phyloP scores from a whole-genome alignment of 805 yeast genomes.

The Kodamaea fukazawae region DNA sequence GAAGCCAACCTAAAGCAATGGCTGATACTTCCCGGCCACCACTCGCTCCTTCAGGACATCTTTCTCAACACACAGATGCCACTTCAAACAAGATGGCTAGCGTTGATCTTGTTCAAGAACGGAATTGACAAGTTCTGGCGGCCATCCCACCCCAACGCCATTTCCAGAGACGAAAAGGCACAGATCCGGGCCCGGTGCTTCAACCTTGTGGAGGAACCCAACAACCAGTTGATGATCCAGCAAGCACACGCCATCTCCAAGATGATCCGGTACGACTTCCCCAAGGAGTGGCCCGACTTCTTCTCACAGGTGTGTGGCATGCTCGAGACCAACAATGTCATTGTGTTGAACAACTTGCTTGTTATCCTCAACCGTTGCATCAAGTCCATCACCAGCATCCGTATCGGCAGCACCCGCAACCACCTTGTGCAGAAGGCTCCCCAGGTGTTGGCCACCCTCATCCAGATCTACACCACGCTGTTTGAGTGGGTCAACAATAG shows the following conservation, averaged over 20 bases:
- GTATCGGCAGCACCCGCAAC: slow-evolving; percentile 79
- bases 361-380: slow-evolving; percentile 73
- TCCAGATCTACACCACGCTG: slow-evolving; percentile 55
- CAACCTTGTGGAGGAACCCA: slow-evolving; percentile 60
- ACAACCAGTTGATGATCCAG: slow-evolving; percentile 73
- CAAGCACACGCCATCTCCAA: slow-evolving; percentile 80
- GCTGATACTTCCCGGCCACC: slow-evolving; percentile 64
- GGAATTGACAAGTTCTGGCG: slow-evolving; percentile 88
- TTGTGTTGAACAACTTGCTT: slow-evolving; percentile 60
- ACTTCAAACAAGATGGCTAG: slow-evolving; percentile 76
- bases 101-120: slow-evolving; percentile 83
- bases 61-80: slow-evolving; percentile 61
- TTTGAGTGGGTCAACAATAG: slow-evolving; percentile 59
- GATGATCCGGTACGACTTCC: slow-evolving; percentile 82
- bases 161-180: slow-evolving; percentile 62
- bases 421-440: slow-evolving; percentile 75
- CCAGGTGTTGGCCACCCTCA: slow-evolving; percentile 54
- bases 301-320: slow-evolving; percentile 59
- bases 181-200: slow-evolving; percentile 61
- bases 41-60: slow-evolving; percentile 50
- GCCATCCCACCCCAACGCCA: slow-evolving; percentile 51
- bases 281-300: slow-evolving; percentile 78
- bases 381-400: slow-evolving; percentile 68
- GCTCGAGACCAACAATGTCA: slow-evolving; percentile 47
- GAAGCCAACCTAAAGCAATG: slow-evolving; percentile 68